Base-by-base conservation (phyloP, 495 filamentous ascomycete species). In the Glarea lozoyensis region DNA sequence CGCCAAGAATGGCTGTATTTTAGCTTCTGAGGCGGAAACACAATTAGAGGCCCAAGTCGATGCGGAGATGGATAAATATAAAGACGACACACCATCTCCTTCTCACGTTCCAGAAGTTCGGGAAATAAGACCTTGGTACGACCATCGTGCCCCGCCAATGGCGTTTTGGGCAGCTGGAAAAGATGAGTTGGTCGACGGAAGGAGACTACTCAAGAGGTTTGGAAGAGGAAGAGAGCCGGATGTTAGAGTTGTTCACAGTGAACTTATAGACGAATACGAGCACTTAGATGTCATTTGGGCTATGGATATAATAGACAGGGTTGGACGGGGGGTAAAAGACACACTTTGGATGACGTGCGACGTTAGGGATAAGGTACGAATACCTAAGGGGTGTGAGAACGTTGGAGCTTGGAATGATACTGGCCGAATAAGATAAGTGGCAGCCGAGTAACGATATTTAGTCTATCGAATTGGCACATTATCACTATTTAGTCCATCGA, bases 201-300 rank as follows among this genome's bases (percentile, higher is more conserved):
- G 68, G 17, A 75, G 76, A 44, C 64, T 98, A 17, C 63, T 96
- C 9, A 65, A 71, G 3, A 68, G 90, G 2, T 86, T 96, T 46
- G 73, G 84, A 49, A 70, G 76, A 18, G 86, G 86, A 0, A 64
- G 82, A 16, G 90, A 98, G 58, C 90, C 92, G 22, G 67, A 88
- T 59, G 88, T 93, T 1, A 61, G 66, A 25, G 61, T 98, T 4
- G 84, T 95, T 27, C 84, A 94, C 60, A 68, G 69, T 16, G 90
- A 86, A 59, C 64, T 94, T 17, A 84, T 98, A 20, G 78, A 88
- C 2, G 90, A 84, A 40, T 95, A 96, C 60, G 89, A 95, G 62
- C 90, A 98, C 59, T 69, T 98, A 19, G 90, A 98, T 64, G 88
- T 96, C 3, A 73, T 98, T 19, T 98, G 90, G 90, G 90, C 90